phyloP scores from a whole-genome alignment of 257 asterid genomes.

The Plantago ovata region DNA sequence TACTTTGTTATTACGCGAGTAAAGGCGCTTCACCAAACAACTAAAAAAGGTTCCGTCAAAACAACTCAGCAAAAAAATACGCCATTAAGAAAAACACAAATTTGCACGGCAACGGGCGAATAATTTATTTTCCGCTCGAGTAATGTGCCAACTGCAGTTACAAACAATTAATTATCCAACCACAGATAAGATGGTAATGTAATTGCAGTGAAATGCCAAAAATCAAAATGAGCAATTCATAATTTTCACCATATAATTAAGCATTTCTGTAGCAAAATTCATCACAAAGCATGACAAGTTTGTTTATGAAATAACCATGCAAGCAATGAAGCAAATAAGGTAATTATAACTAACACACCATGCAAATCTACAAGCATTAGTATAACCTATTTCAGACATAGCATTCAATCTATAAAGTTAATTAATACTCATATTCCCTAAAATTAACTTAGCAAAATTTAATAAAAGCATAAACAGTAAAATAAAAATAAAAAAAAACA shows the following conservation, averaged over 20 bases:
- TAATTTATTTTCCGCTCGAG: neutral
- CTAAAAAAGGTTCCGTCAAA: neutral
- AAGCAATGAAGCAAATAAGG: too few species aligned
- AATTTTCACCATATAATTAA: neutral
- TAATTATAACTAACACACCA: too few species aligned
- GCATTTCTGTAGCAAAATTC: neutral
- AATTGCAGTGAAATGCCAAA: neutral
- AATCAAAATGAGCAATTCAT: neutral
- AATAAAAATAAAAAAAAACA: neutral
- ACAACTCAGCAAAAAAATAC: slow-evolving; percentile 1
- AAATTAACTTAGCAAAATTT: too few species aligned
- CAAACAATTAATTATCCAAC: too few species aligned
- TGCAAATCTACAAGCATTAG: too few species aligned
- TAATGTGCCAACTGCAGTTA: neutral
- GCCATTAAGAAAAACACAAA: neutral
- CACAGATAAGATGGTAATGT: neutral
- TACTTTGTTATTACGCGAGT: slow-evolving; percentile 12
- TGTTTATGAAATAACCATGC: too few species aligned
- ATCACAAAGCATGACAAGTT: too few species aligned
- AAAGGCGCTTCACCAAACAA: slow-evolving; percentile 1
- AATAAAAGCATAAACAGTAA: neutral
- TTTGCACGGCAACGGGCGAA: neutral
- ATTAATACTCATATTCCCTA: too few species aligned
- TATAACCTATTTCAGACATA: too few species aligned
- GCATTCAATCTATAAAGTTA: too few species aligned